Evolutionary conservation across 306 rosid genomes (phyloP).

Genomic region (Aeschynomene evenia): DNA sequence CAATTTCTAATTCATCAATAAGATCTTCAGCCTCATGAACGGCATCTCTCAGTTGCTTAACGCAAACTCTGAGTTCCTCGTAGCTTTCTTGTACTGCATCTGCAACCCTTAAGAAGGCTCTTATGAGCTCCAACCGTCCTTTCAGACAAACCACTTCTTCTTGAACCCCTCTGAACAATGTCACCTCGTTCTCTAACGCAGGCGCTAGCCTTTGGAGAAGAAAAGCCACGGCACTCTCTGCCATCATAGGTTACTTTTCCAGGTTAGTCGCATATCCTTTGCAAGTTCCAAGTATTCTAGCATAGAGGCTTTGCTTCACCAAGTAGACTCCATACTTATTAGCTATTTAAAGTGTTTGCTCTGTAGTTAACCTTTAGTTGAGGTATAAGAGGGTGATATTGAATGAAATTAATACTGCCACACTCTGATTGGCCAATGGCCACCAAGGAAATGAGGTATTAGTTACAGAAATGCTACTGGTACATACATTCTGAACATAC

Average conservation of each 20-base stretch:
- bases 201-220: slow-evolving; percentile 34
- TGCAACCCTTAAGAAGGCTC: slow-evolving; percentile 42
- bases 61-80: slow-evolving; percentile 49
- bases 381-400: neutral
- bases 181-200: slow-evolving; percentile 28
- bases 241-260: slow-evolving; percentile 32
- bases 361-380: neutral
- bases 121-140: slow-evolving; percentile 36
- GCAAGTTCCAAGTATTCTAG: slow-evolving; percentile 10
- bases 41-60: slow-evolving; percentile 49
- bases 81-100: slow-evolving; percentile 41
- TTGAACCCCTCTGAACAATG: slow-evolving; percentile 20
- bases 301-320: neutral
- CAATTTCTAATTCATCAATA: slow-evolving; percentile 40
- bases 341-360: neutral
- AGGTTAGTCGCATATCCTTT: neutral
- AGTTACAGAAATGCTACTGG: too few species aligned
- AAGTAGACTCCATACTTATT: neutral
- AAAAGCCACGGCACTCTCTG: slow-evolving; percentile 35
- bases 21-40: slow-evolving; percentile 46
- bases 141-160: slow-evolving; percentile 34
- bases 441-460: neutral
- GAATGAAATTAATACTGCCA: neutral
- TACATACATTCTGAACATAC: too few species aligned
- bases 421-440: slow-evolving; percentile 28